Conservation (phyloP, 495 filamentous ascomycete genomes). For the Tuber melanosporum region DNA sequence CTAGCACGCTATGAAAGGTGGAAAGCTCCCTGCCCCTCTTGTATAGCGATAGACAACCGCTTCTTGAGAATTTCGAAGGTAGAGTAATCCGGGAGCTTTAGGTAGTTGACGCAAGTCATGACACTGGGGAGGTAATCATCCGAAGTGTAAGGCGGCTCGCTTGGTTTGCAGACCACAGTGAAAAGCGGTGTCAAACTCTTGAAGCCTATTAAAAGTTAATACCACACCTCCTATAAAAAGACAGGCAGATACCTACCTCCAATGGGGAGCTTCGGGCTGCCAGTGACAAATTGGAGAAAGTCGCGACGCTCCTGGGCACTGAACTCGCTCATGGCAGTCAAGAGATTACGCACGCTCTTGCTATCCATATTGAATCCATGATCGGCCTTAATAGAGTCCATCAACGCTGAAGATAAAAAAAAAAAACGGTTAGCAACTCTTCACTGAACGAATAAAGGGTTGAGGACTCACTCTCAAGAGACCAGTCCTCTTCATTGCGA, state of each 20-base stretch:
- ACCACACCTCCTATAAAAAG: constrained; percentile 14
- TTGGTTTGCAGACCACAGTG: constrained; percentile 96
- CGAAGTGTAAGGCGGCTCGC: constrained; percentile 85
- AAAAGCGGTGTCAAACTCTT: constrained; percentile 95
- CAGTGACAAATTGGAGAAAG: constrained; percentile 96
- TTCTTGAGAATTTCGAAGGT: constrained; percentile 65
- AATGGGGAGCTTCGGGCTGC: constrained; percentile 96
- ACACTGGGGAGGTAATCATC: constrained; percentile 97
- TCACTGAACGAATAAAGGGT: background rate
- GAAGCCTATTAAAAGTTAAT: constrained; percentile 60
- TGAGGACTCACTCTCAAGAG: constrained; percentile 74
- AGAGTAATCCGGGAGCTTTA: constrained; percentile 96
- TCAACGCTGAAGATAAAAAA: constrained; percentile 58
- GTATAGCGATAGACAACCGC: constrained; percentile 75
- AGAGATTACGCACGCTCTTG: constrained; percentile 85
- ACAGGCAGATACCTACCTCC: constrained; percentile 60
- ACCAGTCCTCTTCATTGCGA: constrained; percentile 92
- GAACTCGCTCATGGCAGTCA: constrained; percentile 93
- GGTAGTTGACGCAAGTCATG: constrained; percentile 99
- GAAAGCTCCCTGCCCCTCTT: constrained; percentile 98
- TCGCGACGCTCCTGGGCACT: constrained; percentile 69
- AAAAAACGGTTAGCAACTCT: constrained; percentile 28
- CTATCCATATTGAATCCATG: constrained; percentile 99
- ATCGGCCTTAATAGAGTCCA: constrained; percentile 99
- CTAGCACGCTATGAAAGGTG: constrained; percentile 67